A percentile compares a stretch with the other conserved stretches of the same genome.
Conservation (phyloP, 2,329 filamentous ascomycete genomes). For the Lasiodiplodia gonubiensis region DNA sequence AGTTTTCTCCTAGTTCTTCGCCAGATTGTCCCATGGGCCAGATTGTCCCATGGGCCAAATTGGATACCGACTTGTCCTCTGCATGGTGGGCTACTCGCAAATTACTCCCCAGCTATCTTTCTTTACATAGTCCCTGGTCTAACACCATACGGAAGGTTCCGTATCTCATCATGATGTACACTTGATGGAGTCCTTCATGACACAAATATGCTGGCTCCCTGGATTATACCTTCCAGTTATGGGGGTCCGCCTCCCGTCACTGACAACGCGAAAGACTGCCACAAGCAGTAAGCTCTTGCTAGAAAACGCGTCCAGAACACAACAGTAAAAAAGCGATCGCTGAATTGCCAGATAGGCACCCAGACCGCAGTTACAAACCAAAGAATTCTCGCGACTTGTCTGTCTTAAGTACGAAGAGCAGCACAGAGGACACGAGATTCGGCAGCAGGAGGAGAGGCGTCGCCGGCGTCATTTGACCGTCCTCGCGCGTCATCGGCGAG, state of each 20-base stretch:
- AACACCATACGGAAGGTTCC: background rate
- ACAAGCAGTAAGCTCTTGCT: no score
- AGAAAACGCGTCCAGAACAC: no score
- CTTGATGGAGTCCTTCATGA: background rate
- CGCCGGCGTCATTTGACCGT: background rate
- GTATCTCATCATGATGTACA: background rate
- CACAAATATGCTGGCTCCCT: background rate
- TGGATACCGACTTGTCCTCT: no score
- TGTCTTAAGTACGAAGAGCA: background rate
- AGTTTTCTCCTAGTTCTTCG: no score
- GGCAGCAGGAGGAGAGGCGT: background rate
- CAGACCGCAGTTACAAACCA: background rate
- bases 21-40: no score
- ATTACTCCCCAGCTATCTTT: background rate
- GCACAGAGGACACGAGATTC: background rate
- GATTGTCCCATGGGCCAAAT: no score
- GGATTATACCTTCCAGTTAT: background rate
- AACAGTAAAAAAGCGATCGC: no score
- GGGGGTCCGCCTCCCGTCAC: background rate
- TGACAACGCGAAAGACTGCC: no score
- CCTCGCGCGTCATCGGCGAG: background rate
- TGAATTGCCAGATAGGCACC: no score
- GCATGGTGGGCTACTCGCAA: no score
- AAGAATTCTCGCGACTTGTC: background rate
- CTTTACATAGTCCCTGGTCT: background rate